These are phyloP conservation scores for Apiospora marii DNA, from an alignment of 2,329 filamentous ascomycete genomes.

Conservation along the genomic window DNA sequence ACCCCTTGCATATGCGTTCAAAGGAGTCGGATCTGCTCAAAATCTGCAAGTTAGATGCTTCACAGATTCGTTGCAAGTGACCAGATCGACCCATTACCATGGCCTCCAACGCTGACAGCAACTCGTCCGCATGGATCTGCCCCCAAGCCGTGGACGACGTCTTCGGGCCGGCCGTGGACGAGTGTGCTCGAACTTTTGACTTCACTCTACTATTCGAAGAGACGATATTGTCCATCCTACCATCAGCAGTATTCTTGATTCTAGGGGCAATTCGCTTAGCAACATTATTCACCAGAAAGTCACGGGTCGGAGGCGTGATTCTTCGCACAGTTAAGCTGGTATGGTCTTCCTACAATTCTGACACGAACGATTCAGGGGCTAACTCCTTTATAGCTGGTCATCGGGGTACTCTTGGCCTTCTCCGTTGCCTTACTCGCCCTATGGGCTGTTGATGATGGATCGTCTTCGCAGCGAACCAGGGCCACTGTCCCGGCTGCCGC, in stretches of 20 bases:
- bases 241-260: slow-evolving; percentile 34
- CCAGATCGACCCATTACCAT: slow-evolving; percentile 8
- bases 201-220: slow-evolving; percentile 41
- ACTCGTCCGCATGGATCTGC: slow-evolving; percentile 13
- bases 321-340: slow-evolving; percentile 24
- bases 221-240: slow-evolving; percentile 37
- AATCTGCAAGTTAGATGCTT: slow-evolving; percentile 6
- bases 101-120: slow-evolving; percentile 8
- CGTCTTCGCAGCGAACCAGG: slow-evolving; percentile 21
- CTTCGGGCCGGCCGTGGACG: slow-evolving; percentile 25
- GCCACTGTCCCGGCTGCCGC: slow-evolving; percentile 29
- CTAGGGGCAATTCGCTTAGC: slow-evolving; percentile 25
- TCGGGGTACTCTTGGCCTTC: slow-evolving; percentile 15
- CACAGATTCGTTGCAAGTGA: neutral
- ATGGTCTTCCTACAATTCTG: neutral
- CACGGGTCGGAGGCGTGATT: neutral
- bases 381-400: neutral
- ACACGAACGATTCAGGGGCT: neutral
- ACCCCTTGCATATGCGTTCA: slow-evolving; percentile 14
- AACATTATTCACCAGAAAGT: slow-evolving; percentile 23
- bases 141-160: slow-evolving; percentile 19
- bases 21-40: neutral
- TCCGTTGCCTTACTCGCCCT: slow-evolving; percentile 20
- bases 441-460: slow-evolving; percentile 20
- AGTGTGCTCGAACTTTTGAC: slow-evolving; percentile 31